Evolutionary conservation across 306 rosid species (phyloP).

Genomic region (Dryas alaskensis): DNA sequence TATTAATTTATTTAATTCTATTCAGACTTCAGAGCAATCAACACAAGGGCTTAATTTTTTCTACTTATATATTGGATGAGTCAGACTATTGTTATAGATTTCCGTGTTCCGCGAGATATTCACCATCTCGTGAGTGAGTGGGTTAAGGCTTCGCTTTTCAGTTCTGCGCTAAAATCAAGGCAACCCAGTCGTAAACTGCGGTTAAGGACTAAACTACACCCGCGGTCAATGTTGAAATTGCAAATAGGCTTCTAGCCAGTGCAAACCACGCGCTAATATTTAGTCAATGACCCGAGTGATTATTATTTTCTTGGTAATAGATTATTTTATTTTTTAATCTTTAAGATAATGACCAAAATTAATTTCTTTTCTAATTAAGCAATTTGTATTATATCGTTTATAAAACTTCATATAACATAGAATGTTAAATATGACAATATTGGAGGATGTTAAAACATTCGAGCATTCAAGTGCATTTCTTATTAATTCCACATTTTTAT

Average conservation of each 20-base stretch:
- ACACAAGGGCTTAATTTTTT: slow-evolving; percentile 3
- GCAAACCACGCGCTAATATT: neutral
- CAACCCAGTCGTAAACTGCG: neutral
- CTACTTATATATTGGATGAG: neutral
- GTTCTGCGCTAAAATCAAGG: slow-evolving; percentile 21
- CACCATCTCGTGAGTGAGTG: neutral
- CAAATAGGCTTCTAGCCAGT: neutral
- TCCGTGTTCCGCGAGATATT: slow-evolving; percentile 19
- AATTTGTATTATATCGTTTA: too few relatives aligned
- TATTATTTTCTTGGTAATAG: too few relatives aligned
- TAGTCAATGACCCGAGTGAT: too few relatives aligned
- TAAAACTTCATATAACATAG: too few relatives aligned
- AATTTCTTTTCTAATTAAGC: too few relatives aligned
- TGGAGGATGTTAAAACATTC: too few relatives aligned
- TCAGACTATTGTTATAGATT: neutral
- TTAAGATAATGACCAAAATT: too few relatives aligned
- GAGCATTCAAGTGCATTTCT: too few relatives aligned
- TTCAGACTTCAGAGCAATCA: slow-evolving; percentile 9
- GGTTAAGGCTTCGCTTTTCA: neutral
- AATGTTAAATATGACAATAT: too few relatives aligned
- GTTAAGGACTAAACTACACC: neutral
- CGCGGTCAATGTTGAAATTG: neutral
- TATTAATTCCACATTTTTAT: too few relatives aligned
- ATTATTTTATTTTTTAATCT: too few relatives aligned
- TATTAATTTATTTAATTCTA: slow-evolving; percentile 22